Conservation (phyloP, 2,329 filamentous ascomycete species). For the Nemania bipapillata region DNA sequence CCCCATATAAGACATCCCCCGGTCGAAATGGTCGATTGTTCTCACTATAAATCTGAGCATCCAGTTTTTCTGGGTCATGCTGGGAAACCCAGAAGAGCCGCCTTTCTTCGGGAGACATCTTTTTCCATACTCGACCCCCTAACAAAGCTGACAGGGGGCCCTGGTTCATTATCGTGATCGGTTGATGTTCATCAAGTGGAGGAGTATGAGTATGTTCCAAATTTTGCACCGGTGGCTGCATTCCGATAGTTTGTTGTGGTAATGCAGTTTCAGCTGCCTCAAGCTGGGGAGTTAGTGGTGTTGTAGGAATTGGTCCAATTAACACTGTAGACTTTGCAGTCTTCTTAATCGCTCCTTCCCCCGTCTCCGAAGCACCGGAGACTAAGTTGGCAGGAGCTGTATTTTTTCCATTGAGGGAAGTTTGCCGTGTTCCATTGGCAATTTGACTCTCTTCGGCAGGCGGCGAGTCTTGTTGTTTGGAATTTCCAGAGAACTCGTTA, state of each 20-base stretch:
- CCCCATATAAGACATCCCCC: slow-evolving; percentile 40
- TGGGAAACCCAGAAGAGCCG: slow-evolving; percentile 42
- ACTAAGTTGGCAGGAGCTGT: slow-evolving; percentile 7
- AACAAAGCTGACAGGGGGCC: slow-evolving; percentile 25
- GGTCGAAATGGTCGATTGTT: slow-evolving; percentile 47
- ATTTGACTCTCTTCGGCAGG: slow-evolving; percentile 4
- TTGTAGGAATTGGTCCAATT: background rate
- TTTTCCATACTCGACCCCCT: slow-evolving; percentile 31
- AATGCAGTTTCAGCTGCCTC: background rate
- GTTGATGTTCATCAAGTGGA: background rate
- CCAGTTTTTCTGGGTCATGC: slow-evolving; percentile 50
- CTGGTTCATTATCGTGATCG: background rate
- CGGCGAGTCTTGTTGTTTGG: background rate
- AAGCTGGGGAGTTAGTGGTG: background rate
- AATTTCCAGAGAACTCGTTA: background rate
- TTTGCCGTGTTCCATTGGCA: slow-evolving; percentile 8
- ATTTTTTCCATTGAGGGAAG: slow-evolving; percentile 7
- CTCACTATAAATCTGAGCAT: slow-evolving; percentile 56
- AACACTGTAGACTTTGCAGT: background rate
- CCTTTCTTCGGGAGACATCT: slow-evolving; percentile 38
- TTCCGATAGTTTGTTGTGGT: background rate
- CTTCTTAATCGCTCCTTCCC: slow-evolving; percentile 6
- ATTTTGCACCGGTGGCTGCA: background rate
- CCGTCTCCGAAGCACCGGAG: background rate
- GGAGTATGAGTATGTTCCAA: background rate